phyloP scores from a whole-genome alignment of 495 filamentous ascomycete species.

The Penicillium antarcticum region DNA sequence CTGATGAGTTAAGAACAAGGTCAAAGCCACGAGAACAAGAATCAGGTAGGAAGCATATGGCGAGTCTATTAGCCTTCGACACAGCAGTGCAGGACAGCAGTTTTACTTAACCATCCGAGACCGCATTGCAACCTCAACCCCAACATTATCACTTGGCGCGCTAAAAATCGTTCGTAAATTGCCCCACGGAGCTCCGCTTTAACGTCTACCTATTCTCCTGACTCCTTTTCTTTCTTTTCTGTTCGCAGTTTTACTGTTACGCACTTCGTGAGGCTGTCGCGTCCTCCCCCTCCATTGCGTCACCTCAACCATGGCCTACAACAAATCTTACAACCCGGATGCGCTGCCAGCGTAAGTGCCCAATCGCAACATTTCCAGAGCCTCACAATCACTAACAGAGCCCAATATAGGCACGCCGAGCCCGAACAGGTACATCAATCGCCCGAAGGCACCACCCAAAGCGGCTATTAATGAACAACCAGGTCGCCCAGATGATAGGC shows the following conservation, averaged over 20 bases:
- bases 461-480: neutral
- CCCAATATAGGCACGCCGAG: constrained; percentile 73
- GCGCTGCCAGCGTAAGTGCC: constrained; percentile 87
- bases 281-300: constrained; percentile 15
- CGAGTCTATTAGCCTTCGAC: too few relatives aligned
- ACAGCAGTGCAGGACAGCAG: too few relatives aligned
- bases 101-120: too few relatives aligned
- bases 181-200: constrained; percentile 31
- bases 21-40: too few relatives aligned
- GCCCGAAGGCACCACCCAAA: neutral
- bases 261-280: neutral
- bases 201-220: constrained; percentile 10
- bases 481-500: constrained; percentile 56
- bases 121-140: neutral
- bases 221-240: constrained; percentile 4
- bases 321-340: constrained; percentile 90
- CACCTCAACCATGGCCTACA: constrained; percentile 79
- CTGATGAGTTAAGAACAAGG: too few relatives aligned
- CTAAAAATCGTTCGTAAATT: constrained; percentile 2
- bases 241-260: neutral
- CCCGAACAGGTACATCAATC: constrained; percentile 71
- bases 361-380: neutral
- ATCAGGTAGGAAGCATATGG: too few relatives aligned
- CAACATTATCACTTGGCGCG: constrained; percentile 8
- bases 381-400: constrained; percentile 10